Evolutionary conservation across 345 rosid genomes (phyloP), one percentile per base, ranked within the genome.

Genomic region (Psidium friedrichsthalianum): DNA sequence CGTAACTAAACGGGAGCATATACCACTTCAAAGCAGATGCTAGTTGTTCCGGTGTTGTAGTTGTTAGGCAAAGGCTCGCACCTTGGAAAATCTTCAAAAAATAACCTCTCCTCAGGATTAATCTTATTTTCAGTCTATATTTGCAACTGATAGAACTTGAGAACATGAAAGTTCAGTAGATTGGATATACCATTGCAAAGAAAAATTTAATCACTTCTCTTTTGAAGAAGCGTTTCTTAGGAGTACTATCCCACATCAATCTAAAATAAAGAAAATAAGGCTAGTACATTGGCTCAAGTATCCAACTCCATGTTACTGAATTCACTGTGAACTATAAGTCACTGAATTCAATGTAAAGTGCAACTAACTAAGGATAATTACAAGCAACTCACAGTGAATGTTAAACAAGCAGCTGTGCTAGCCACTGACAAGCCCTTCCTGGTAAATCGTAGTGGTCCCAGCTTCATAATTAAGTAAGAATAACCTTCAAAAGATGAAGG

Each of bases 391-490:
- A 95, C 98, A 8, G 89, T 95, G 86, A 97, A 97, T 85, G 97
- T 94, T 92, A 97, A 90, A 91, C 98, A 94, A 25, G 98, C 95
- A 74, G 99, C 95, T 52, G 98, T 97, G 92, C 98, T 97, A 82
- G 98, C 99, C 86, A 95, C 98, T 74, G 98, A 94, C 86, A 95
- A 89, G 76, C 98, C 97, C 94, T 97, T 95, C 93, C 97, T 92
- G 25, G 98, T 95, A 88, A 97, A 95, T 82, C 90, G 95, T 57
- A 95, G 90, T 4, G 99, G 98, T 9, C 98, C 99, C 14, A 97
- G 88, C 90, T 95, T 95, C 86, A 94, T 88, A 53, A 97, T 91
- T 87, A 95, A 86, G 91, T 97, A 97, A 22, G 96, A 92, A 83
- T 97, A 97, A 83, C 98, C 95, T 29, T 87, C 89, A 86, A 94